Conservation (phyloP, 345 rosid species). For the Cardamine resedifolia region DNA sequence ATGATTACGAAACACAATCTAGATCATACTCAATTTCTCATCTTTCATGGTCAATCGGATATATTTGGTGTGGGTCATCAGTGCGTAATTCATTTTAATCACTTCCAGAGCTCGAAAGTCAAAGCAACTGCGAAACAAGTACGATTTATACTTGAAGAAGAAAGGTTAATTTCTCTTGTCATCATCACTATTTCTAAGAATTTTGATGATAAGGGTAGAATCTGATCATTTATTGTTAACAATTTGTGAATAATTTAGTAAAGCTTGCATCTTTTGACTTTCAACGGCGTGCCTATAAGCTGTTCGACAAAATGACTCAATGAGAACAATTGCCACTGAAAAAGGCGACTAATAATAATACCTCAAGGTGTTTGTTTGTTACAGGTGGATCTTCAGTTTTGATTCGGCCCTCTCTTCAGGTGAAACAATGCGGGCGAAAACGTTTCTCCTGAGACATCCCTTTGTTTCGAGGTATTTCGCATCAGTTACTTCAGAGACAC, state of each 20-base stretch:
- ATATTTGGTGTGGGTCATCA: not conserved
- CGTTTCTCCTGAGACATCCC: slow-evolving; percentile 23
- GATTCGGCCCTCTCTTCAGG: not conserved
- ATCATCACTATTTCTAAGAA: not conserved
- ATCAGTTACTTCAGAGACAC: slow-evolving; percentile 37
- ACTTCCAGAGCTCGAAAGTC: not conserved
- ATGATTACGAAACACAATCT: not conserved
- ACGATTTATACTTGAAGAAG: not conserved
- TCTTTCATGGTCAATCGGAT: not conserved
- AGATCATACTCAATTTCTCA: not conserved
- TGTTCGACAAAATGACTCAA: slow-evolving; percentile 33
- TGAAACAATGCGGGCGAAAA: slow-evolving; percentile 36
- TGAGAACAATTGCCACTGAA: slow-evolving; percentile 3
- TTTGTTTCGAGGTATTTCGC: slow-evolving; percentile 50
- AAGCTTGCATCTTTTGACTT: not conserved
- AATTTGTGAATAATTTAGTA: not conserved
- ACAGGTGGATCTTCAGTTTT: not conserved
- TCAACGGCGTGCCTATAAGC: not conserved
- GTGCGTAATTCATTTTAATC: not conserved
- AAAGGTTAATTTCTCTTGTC: not conserved
- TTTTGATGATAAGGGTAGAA: not conserved
- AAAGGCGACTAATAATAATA: not conserved
- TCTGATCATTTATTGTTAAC: not conserved
- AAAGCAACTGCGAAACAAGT: not conserved
- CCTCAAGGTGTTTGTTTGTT: not conserved